Evolutionary conservation across 805 yeast species (phyloP).

Genomic region (Candida caryicola): DNA sequence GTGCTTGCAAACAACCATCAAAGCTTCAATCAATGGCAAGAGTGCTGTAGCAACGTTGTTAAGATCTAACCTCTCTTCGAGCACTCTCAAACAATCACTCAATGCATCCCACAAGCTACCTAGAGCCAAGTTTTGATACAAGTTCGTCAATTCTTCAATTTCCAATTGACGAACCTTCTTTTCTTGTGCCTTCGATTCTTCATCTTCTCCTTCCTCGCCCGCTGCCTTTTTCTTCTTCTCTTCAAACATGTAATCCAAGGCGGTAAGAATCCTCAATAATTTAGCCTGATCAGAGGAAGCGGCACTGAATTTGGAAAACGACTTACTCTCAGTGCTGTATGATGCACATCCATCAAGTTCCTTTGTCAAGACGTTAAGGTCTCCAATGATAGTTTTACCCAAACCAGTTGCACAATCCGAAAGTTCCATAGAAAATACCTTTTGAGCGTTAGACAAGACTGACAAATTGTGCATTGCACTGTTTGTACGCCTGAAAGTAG

Average conservation of each 20-base stretch:
- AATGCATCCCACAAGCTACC: constrained; percentile 84
- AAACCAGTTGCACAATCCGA: constrained; percentile 60
- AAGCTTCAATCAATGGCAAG: constrained; percentile 82
- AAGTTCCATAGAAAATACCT: constrained; percentile 64
- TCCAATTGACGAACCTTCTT: constrained; percentile 16
- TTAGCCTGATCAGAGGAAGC: constrained; percentile 87
- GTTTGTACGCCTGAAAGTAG: constrained; percentile 80
- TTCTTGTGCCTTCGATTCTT: constrained; percentile 13
- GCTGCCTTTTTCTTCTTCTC: constrained; percentile 25
- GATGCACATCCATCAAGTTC: constrained; percentile 40
- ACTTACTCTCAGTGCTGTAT: constrained; percentile 47
- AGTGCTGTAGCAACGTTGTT: constrained; percentile 66
- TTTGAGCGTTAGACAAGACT: constrained; percentile 56
- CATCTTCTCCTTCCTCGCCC: constrained; percentile 14
- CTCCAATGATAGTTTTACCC: constrained; percentile 53
- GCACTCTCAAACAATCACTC: constrained; percentile 63
- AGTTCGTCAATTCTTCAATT: constrained; percentile 48
- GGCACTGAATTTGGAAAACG: constrained; percentile 67
- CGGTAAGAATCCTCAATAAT: constrained; percentile 79
- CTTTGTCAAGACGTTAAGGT: constrained; percentile 47
- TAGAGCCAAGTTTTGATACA: constrained; percentile 67
- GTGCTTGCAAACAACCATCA: constrained; percentile 96
- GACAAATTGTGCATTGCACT: constrained; percentile 77
- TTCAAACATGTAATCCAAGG: constrained; percentile 78
- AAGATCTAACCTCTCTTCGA: constrained; percentile 57